These are phyloP conservation scores for Clonostachys rhizophaga DNA, from an alignment of 2,329 filamentous ascomycete genomes.

Conservation along the genomic window DNA sequence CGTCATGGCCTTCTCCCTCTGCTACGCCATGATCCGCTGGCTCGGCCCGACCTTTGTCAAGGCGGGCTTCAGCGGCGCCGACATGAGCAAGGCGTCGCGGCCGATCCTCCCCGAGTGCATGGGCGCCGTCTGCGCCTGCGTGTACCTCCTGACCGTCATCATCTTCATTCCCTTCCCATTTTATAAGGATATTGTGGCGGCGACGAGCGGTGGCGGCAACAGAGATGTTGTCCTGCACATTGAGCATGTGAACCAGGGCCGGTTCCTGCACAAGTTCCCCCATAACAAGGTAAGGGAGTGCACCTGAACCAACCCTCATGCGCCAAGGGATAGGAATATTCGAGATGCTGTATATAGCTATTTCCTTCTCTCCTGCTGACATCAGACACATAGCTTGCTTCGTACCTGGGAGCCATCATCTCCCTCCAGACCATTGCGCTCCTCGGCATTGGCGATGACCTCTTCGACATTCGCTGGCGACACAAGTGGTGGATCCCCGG, in stretches of 20 bases:
- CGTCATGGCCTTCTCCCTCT: slow-evolving; percentile 74
- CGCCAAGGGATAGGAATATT: not conserved
- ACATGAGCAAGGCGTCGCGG: slow-evolving; percentile 68
- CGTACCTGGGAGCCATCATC: slow-evolving; percentile 89
- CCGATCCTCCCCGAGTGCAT: slow-evolving; percentile 90
- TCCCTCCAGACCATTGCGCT: slow-evolving; percentile 88
- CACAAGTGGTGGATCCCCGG: slow-evolving; percentile 98
- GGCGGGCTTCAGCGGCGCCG: slow-evolving; percentile 83
- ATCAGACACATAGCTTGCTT: slow-evolving; percentile 63
- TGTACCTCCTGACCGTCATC: slow-evolving; percentile 86
- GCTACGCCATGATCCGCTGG: slow-evolving; percentile 88
- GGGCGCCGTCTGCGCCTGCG: slow-evolving; percentile 88
- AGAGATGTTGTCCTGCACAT: slow-evolving; percentile 75
- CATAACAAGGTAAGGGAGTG: slow-evolving; percentile 71
- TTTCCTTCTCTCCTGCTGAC: not conserved
- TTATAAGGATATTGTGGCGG: slow-evolving; percentile 95
- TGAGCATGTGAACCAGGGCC: slow-evolving; percentile 72
- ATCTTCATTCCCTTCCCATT: slow-evolving; percentile 95
- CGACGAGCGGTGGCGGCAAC: slow-evolving; percentile 90
- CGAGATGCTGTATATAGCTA: too few species aligned
- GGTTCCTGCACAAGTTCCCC: slow-evolving; percentile 86
- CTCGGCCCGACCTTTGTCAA: slow-evolving; percentile 85
- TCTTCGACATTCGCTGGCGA: slow-evolving; percentile 97
- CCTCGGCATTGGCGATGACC: slow-evolving; percentile 89
- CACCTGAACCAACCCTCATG: not conserved